Conservation (phyloP, 306 rosid species). For the Ormosia emarginata region DNA sequence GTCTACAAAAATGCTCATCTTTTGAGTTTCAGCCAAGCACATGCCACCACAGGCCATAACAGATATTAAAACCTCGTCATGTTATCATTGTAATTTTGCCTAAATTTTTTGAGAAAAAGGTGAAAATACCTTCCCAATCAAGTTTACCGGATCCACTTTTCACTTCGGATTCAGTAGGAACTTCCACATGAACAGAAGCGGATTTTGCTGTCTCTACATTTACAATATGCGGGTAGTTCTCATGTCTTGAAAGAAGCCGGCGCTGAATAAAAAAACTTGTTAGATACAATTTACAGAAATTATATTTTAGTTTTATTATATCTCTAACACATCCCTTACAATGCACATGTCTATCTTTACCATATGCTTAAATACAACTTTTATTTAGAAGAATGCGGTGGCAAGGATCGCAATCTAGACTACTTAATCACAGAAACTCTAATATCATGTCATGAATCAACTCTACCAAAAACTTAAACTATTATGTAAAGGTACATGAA, state of each 20-base stretch:
- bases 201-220: constrained; percentile 44
- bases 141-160: constrained; percentile 21
- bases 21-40: constrained; percentile 7
- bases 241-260: constrained; percentile 42
- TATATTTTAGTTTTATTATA: neutral
- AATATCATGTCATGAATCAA: neutral
- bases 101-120: neutral
- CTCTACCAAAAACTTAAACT: neutral
- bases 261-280: constrained; percentile 35
- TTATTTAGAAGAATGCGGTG: too few relatives aligned
- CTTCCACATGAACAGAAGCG: constrained; percentile 29
- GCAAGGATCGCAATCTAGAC: neutral
- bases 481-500: neutral
- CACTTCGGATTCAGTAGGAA: constrained; percentile 28
- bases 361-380: neutral
- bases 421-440: neutral
- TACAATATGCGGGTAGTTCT: constrained; percentile 65
- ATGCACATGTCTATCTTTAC: neutral
- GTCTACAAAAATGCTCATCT: neutral
- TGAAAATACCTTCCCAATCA: constrained; percentile 60
- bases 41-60: neutral
- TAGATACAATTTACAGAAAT: constrained; percentile 20
- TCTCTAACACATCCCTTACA: neutral
- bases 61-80: neutral
- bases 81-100: neutral